Conservation (phyloP, 352 stramenopile genomes). For the Pythium oligandrum region DNA sequence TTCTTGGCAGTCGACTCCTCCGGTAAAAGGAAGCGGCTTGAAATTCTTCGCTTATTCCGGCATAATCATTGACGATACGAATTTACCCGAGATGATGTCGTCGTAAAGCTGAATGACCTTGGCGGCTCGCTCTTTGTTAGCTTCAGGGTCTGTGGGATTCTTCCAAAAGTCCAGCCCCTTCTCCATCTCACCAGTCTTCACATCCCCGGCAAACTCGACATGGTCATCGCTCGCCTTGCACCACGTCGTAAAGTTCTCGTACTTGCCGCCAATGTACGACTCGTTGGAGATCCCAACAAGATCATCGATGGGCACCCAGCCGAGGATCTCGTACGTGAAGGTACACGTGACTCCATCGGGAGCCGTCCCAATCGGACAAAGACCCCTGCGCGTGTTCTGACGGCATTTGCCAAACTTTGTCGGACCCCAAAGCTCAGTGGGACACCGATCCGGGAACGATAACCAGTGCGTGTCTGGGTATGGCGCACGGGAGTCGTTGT, state of each 20-base stretch:
- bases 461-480: slow-evolving; percentile 64
- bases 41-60: slow-evolving; percentile 30
- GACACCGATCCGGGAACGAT: slow-evolving; percentile 57
- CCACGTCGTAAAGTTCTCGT: slow-evolving; percentile 65
- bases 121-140: slow-evolving; percentile 44
- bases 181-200: slow-evolving; percentile 30
- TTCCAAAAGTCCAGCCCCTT: slow-evolving; percentile 59
- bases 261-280: slow-evolving; percentile 45
- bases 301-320: slow-evolving; percentile 74
- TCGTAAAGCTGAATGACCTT: slow-evolving; percentile 47
- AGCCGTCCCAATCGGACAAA: slow-evolving; percentile 46
- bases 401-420: slow-evolving; percentile 52
- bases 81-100: slow-evolving; percentile 21
- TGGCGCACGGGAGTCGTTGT: slow-evolving; percentile 33
- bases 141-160: slow-evolving; percentile 41
- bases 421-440: slow-evolving; percentile 38
- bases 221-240: slow-evolving; percentile 49
- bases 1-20: slow-evolving; percentile 41
- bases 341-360: slow-evolving; percentile 70
- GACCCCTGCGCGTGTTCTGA: slow-evolving; percentile 38
- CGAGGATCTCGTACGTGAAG: slow-evolving; percentile 74
- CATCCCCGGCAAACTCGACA: slow-evolving; percentile 46
- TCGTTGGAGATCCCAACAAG: slow-evolving; percentile 67
- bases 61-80: slow-evolving; percentile 41
- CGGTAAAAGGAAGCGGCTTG: slow-evolving; percentile 35